Conservation (phyloP, 2,329 filamentous ascomycete genomes). For the Stylonectria norvegica region DNA sequence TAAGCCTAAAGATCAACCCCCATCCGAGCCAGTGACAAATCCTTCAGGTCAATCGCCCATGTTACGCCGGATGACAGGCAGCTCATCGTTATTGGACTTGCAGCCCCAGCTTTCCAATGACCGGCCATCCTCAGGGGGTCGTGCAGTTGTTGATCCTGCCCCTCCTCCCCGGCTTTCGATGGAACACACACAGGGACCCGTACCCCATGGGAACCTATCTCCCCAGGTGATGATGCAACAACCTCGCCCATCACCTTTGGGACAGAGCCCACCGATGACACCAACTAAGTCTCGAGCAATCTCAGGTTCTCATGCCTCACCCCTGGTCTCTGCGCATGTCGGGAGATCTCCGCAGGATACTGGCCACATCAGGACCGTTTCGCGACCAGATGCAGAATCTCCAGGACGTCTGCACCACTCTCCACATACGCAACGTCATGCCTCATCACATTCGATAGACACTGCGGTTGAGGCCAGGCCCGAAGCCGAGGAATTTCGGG, state of each 20-base stretch:
- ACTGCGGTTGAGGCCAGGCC: constrained; percentile 11
- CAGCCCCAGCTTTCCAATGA: constrained; percentile 13
- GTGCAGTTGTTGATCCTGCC: constrained; percentile 1
- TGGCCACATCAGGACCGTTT: neutral
- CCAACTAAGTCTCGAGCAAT: neutral
- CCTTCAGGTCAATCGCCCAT: constrained; percentile 16
- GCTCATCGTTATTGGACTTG: constrained; percentile 12
- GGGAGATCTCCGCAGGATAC: neutral
- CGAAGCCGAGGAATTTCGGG: constrained; percentile 11
- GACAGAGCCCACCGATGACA: constrained; percentile 5
- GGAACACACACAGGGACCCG: neutral
- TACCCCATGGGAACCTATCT: neutral
- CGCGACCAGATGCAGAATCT: too few relatives aligned
- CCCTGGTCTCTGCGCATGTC: constrained; percentile 2
- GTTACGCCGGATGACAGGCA: constrained; percentile 16
- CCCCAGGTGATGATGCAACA: constrained; percentile 6
- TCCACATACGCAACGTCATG: constrained; percentile 15
- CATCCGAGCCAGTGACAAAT: neutral
- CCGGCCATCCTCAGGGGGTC: constrained; percentile 12
- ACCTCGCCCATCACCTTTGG: constrained; percentile 8
- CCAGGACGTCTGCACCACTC: too few relatives aligned
- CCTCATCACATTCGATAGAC: constrained; percentile 22
- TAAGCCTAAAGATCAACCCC: constrained; percentile 16
- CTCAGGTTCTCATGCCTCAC: constrained; percentile 13
- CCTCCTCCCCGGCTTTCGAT: neutral